These are phyloP conservation scores for Ogataea chonburiensis DNA, from an alignment of 805 yeast genomes.

Conservation along the genomic window DNA sequence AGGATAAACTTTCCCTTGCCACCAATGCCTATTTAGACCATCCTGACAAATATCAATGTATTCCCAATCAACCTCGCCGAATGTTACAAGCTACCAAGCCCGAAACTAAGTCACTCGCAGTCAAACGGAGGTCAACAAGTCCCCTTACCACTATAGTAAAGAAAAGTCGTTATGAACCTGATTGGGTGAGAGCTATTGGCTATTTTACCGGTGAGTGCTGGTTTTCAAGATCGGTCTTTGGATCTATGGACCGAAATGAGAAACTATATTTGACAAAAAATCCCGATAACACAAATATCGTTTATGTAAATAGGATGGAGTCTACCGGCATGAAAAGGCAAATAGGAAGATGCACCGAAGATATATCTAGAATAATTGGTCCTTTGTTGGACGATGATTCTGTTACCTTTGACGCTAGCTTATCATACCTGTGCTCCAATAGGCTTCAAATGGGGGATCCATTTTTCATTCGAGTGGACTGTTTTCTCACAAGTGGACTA, in stretches of 20 bases:
- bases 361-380: constrained; percentile 59
- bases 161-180: constrained; percentile 19
- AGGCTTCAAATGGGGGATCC: constrained; percentile 73
- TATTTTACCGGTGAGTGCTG: constrained; percentile 59
- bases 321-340: constrained; percentile 41
- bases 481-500: constrained; percentile 41
- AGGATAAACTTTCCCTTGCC: constrained; percentile 37
- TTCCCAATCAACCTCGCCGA: neutral
- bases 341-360: constrained; percentile 75
- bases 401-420: constrained; percentile 53
- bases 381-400: constrained; percentile 60
- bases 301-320: constrained; percentile 26
- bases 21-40: constrained; percentile 41
- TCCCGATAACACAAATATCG: constrained; percentile 23
- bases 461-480: constrained; percentile 66
- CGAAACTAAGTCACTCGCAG: neutral
- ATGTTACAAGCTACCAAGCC: neutral
- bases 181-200: constrained; percentile 49
- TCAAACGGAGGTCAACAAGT: too few relatives aligned
- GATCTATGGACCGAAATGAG: constrained; percentile 46
- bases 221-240: constrained; percentile 66
- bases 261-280: constrained; percentile 21
- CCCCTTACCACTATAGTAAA: constrained; percentile 1
- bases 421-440: constrained; percentile 53
- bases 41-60: constrained; percentile 2